Evolutionary conservation across 2,329 filamentous ascomycete genomes (phyloP), one percentile per base, ranked within the genome.

Genomic region (Ceratocystis smalleyi): DNA sequence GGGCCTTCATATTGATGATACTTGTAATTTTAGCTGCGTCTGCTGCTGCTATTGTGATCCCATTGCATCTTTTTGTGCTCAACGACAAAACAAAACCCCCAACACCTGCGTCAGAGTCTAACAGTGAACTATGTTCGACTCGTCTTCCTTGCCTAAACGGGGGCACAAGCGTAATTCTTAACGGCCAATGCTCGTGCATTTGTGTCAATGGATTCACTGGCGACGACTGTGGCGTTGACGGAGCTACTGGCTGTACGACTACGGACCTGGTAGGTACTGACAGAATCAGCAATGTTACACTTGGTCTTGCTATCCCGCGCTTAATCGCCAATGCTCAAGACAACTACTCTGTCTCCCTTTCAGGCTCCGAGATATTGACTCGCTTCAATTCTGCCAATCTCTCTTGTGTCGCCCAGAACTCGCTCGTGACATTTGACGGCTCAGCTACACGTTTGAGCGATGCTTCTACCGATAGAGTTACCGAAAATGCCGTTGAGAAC

Each of bases 161-260:
- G 8, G 92, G 92, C 32, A 84, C 85, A 19, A 91, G 85, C 64
- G 81, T 92, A 17, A 74, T 90, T 22, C 82, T 81, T 17, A 78
- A 83, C 65, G 81, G 83, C 2, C 77, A 81, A 22, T 97, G 92
- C 75, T 86, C 86, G 12, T 99, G 92, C 72, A 83, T 96, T 54
- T 99, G 92, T 74, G 84, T 86, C 24, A 91, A 94, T 70, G 90
- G 91, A 1, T 97, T 92, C 72, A 91, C 88, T 0, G 80, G 81
- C 15, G 74, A 75, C 24, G 77, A 80, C 66, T 84, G 82, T 70
- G 78, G 77, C 4, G 72, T 74, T 27, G 72, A 74, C 1, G 77
- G 77, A 60, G 72, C 77, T 0, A 73, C 76, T 47, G 81, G 80
- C 17, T 84, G 82, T 70, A 80, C 80, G 1, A 81, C 78, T 1